Evolutionary conservation across 495 filamentous ascomycete genomes (phyloP).

Genomic region (Aspergillus sclerotiicarbonarius): DNA sequence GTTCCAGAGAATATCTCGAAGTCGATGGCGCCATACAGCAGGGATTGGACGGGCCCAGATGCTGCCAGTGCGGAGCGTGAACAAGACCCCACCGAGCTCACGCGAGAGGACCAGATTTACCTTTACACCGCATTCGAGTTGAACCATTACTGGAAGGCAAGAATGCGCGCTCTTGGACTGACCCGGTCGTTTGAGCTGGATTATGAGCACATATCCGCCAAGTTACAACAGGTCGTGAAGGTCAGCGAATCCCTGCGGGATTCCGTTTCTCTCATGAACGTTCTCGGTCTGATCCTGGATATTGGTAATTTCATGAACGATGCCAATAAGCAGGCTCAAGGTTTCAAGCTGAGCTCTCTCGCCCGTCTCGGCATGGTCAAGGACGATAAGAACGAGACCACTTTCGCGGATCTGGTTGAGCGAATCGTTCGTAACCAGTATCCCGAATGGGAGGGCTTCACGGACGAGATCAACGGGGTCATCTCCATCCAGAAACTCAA

Average conservation of each 20-base stretch:
- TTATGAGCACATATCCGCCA: conserved; percentile 84
- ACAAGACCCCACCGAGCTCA: conserved; percentile 84
- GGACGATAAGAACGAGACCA: conserved; percentile 97
- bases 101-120: conserved; percentile 92
- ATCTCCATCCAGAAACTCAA: conserved; percentile 87
- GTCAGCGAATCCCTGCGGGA: conserved; percentile 88
- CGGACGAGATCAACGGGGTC: conserved; percentile 80
- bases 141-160: conserved; percentile 97
- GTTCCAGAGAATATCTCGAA: conserved; percentile 90
- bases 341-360: conserved; percentile 97
- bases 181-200: conserved; percentile 84
- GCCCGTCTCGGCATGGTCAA: conserved; percentile 95
- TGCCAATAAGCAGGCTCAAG: conserved; percentile 93
- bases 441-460: conserved; percentile 89
- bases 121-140: conserved; percentile 90
- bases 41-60: conserved; percentile 92
- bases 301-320: conserved; percentile 99
- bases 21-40: conserved; percentile 89
- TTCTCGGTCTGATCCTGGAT: conserved; percentile 91
- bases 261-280: conserved; percentile 90
- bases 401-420: conserved; percentile 95
- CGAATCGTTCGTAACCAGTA: conserved; percentile 95
- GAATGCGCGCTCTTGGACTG: conserved; percentile 85
- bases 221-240: conserved; percentile 74
- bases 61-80: conserved; percentile 77